These are phyloP conservation scores for Cotoneaster glaucophyllus DNA, from an alignment of 306 rosid species.

Conservation along the genomic window DNA sequence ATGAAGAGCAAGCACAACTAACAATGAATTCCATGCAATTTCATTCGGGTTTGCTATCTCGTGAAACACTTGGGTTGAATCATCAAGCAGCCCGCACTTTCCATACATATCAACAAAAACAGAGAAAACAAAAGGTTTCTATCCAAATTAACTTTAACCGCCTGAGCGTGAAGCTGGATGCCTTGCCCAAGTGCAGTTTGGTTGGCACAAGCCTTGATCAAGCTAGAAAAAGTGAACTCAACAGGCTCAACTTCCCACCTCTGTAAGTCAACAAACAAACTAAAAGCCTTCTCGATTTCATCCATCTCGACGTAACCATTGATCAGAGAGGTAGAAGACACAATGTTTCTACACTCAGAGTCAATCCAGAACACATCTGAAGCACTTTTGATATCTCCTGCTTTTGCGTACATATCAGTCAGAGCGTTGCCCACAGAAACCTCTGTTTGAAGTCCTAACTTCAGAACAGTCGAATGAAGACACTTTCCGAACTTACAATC, in stretches of 20 bases:
- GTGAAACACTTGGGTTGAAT: constrained; percentile 33
- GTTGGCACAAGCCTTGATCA: constrained; percentile 53
- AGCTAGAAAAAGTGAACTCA: constrained; percentile 57
- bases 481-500: constrained; percentile 31
- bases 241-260: constrained; percentile 42
- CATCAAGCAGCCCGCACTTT: constrained; percentile 45
- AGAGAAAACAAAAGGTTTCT: constrained; percentile 39
- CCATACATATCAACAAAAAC: constrained; percentile 56
- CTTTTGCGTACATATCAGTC: constrained; percentile 40
- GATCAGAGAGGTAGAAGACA: constrained; percentile 43
- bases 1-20: constrained; percentile 42
- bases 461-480: constrained; percentile 43
- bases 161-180: constrained; percentile 51
- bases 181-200: constrained; percentile 51
- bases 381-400: constrained; percentile 46
- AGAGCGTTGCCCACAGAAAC: constrained; percentile 38
- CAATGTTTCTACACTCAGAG: constrained; percentile 30
- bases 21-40: constrained; percentile 43
- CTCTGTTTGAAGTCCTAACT: constrained; percentile 39
- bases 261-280: constrained; percentile 32
- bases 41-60: constrained; percentile 30
- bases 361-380: constrained; percentile 27
- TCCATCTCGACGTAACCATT: constrained; percentile 44
- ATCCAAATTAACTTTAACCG: constrained; percentile 39
- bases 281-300: constrained; percentile 31